Evolutionary conservation across 1,284 basidiomycete species (phyloP), one percentile per base, ranked within the genome.

Genomic region (Malassezia dermatis): DNA sequence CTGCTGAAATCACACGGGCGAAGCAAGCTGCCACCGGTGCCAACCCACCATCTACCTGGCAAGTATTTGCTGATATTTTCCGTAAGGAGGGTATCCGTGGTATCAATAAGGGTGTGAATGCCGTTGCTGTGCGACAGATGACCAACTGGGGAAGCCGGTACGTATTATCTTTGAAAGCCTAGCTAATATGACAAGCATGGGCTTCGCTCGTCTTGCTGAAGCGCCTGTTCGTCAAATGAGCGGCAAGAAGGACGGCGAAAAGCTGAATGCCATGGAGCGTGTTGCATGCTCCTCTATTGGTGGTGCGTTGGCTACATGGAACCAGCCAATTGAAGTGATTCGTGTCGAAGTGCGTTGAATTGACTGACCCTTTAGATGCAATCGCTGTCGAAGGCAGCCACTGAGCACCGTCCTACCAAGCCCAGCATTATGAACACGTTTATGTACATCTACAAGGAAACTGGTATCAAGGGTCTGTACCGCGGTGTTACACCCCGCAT

Each of bases 31-130:
- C 84, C n/a, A 76, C 83, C 26, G 94, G 94, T 42, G 81, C 86
- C 47, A 86, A 88, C 74, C 88, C 89, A 10, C 89, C 88, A 44
- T 93, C 89, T 41, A 98, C 91, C 5, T 94, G 64, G 63, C 60
- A 85, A 51, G 85, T 96, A 40, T 96, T 98, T 71, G 83, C 80
- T 63, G 90, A 96, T 73, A 98, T 98, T 66, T 95, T 90, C 78
- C 82, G 85, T 51, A 81, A 84, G 51, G 94, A 95, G 70, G 94
- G 94, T 74, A 81, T 99, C 75, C 82, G 83, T 50, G 94, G 94
- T 55, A 91, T 99, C 72, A 98, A 99, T 83, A 98, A 96, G 80
- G 94, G 94, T 77, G 94, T 98, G 59, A 96, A 99, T 71, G 94
- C 94, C 23, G 94, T 99, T 46, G 94, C 71, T 4, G 62, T 96